Evolutionary conservation across 495 filamentous ascomycete genomes (phyloP).

Genomic region (Daldinia childiae): DNA sequence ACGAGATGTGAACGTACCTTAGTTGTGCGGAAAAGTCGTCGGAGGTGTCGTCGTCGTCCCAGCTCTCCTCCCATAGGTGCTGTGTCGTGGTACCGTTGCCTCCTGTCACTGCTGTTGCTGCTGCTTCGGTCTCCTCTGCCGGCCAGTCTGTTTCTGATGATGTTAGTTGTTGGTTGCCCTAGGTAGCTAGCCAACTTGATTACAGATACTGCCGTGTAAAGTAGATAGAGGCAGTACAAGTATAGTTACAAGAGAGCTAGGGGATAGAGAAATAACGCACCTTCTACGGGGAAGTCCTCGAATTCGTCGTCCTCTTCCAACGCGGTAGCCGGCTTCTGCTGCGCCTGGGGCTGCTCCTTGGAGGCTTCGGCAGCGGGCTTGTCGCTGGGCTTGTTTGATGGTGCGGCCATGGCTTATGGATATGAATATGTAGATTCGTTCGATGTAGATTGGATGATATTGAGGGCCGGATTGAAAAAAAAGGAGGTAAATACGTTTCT

Average conservation of each 20-base stretch:
- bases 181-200: not conserved
- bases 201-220: not conserved
- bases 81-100: constrained; percentile 63
- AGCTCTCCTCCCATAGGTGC: constrained; percentile 99
- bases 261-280: constrained; percentile 56
- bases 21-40: constrained; percentile 97
- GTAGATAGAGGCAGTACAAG: not conserved
- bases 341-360: constrained; percentile 46
- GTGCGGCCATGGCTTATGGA: constrained; percentile 37
- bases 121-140: constrained; percentile 84
- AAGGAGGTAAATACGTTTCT: not conserved
- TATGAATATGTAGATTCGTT: not conserved
- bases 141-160: constrained; percentile 73
- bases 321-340: constrained; percentile 60
- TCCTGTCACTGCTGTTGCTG: constrained; percentile 45
- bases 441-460: not conserved
- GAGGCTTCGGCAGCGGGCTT: constrained; percentile 59
- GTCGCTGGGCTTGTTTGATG: constrained; percentile 45
- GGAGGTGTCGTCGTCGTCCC: constrained; percentile 97
- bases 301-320: constrained; percentile 99
- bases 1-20: constrained; percentile 68
- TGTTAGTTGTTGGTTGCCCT: not conserved
- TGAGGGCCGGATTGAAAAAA: not conserved
- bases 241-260: not conserved
- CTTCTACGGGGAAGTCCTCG: constrained; percentile 97